Conservation (phyloP, 495 filamentous ascomycete genomes). For the Cenococcum geophilum region DNA sequence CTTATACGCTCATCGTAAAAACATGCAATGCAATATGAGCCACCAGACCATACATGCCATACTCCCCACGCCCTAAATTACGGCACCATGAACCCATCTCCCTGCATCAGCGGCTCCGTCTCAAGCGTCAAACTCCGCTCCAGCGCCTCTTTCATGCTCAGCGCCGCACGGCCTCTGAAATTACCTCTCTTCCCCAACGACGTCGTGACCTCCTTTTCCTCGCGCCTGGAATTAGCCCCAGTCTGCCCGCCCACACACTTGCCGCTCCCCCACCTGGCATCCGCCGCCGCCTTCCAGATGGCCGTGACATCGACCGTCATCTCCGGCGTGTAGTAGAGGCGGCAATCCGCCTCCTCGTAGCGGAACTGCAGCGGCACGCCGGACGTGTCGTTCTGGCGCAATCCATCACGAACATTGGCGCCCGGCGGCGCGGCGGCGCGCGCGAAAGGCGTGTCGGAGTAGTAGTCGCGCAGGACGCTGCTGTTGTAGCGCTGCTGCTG, state of each 20-base stretch:
- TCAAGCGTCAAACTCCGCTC: constrained; percentile 20
- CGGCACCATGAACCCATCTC: constrained; percentile 29
- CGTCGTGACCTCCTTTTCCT: constrained; percentile 13
- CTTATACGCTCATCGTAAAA: too few relatives aligned
- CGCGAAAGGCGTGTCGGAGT: constrained; percentile 5
- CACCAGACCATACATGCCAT: too few relatives aligned
- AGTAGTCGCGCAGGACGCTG: constrained; percentile 12
- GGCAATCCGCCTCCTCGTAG: constrained; percentile 37
- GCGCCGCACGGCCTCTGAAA: neutral
- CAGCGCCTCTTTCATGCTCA: constrained; percentile 1
- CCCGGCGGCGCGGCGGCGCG: constrained; percentile 17
- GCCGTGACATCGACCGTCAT: constrained; percentile 32
- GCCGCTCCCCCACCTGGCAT: constrained; percentile 28
- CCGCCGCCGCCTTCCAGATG: constrained; percentile 34
- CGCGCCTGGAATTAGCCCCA: neutral
- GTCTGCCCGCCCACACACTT: constrained; percentile 16
- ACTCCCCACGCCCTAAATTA: constrained; percentile 3
- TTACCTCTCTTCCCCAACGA: constrained; percentile 8
- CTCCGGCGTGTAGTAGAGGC: constrained; percentile 35
- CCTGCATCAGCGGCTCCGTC: constrained; percentile 18
- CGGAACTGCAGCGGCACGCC: constrained; percentile 36
- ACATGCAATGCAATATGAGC: too few relatives aligned
- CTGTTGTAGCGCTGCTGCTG: constrained; percentile 2
- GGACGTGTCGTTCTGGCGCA: constrained; percentile 27
- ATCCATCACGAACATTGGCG: constrained; percentile 34